These are phyloP conservation scores for Aureobasidium sp. DNA, from an alignment of 2,329 filamentous ascomycete genomes.

Conservation along the genomic window DNA sequence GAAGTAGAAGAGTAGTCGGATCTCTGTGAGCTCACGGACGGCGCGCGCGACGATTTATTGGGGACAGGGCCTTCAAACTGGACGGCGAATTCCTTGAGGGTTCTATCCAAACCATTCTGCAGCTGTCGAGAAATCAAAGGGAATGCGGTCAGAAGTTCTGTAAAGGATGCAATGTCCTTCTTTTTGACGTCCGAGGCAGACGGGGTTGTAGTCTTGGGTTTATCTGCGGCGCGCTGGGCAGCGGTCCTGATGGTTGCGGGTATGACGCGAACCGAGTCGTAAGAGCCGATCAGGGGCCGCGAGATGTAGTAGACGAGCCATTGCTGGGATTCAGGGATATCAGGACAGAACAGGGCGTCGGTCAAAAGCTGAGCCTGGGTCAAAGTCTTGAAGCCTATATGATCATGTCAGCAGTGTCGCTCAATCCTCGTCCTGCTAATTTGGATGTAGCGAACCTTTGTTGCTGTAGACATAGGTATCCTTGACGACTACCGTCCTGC, in stretches of 20 bases:
- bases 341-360: constrained; percentile 82
- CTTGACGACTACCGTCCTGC: constrained; percentile 87
- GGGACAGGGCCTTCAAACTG: constrained; percentile 81
- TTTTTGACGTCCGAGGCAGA: constrained; percentile 53
- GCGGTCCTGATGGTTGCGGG: constrained; percentile 48
- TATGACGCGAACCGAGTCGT: constrained; percentile 66
- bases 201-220: background rate
- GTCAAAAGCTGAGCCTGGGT: constrained; percentile 81
- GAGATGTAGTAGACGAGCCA: constrained; percentile 98
- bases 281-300: constrained; percentile 73
- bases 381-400: constrained; percentile 70
- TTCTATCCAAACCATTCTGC: constrained; percentile 80
- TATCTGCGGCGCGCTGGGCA: constrained; percentile 26
- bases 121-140: constrained; percentile 95
- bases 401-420: background rate
- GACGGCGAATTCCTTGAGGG: constrained; percentile 82
- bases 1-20: constrained; percentile 27
- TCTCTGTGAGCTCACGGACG: constrained; percentile 30
- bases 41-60: constrained; percentile 28
- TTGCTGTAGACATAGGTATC: constrained; percentile 91
- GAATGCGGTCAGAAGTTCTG: constrained; percentile 82
- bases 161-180: constrained; percentile 87
- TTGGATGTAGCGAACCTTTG: constrained; percentile 49
- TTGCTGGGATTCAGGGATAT: constrained; percentile 80
- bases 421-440: too few species aligned